Percentiles rank a stretch among this genome's conserved stretches.
These are phyloP conservation scores for Yamadazyma ubonensis DNA, from an alignment of 805 yeast genomes.

Conservation along the genomic window DNA sequence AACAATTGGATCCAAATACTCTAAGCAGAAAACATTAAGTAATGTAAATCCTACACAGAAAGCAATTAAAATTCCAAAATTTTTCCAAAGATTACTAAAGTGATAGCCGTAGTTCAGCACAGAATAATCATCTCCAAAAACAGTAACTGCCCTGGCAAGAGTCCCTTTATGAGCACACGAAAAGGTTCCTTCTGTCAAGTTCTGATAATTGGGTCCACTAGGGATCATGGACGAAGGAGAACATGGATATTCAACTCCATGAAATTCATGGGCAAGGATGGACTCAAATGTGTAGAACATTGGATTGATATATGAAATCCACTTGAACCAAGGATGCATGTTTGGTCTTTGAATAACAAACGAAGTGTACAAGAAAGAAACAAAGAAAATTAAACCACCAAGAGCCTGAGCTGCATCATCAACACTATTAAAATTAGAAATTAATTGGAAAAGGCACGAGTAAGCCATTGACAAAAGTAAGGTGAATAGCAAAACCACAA, in stretches of 20 bases:
- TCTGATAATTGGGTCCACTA: slow-evolving; percentile 51
- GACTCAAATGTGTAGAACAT: slow-evolving; percentile 52
- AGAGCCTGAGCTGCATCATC: slow-evolving; percentile 44
- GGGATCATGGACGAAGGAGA: slow-evolving; percentile 49
- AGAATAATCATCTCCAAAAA: slow-evolving; percentile 62
- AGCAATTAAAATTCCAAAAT: slow-evolving; percentile 65
- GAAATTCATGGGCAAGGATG: slow-evolving; percentile 65
- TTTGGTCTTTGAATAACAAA: slow-evolving; percentile 42
- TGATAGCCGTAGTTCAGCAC: slow-evolving; percentile 47
- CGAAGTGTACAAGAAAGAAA: slow-evolving; percentile 56
- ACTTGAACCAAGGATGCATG: slow-evolving; percentile 66
- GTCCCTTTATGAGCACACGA: slow-evolving; percentile 67
- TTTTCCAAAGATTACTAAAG: slow-evolving; percentile 73
- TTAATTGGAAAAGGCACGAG: slow-evolving; percentile 32
- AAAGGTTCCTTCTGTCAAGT: slow-evolving; percentile 33
- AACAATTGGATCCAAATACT: slow-evolving; percentile 38
- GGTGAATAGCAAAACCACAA: slow-evolving; percentile 34
- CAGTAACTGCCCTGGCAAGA: slow-evolving; percentile 48
- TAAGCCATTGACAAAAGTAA: slow-evolving; percentile 42
- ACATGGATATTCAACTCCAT: slow-evolving; percentile 55
- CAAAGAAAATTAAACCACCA: slow-evolving; percentile 46
- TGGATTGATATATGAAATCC: slow-evolving; percentile 45
- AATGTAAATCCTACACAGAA: slow-evolving; percentile 45
- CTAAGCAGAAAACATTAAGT: slow-evolving; percentile 23
- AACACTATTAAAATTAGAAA: slow-evolving; percentile 43